Evolutionary conservation across 192 early-diverging fungal genomes (phyloP).

Genomic region (Backusella liffmaniae): DNA sequence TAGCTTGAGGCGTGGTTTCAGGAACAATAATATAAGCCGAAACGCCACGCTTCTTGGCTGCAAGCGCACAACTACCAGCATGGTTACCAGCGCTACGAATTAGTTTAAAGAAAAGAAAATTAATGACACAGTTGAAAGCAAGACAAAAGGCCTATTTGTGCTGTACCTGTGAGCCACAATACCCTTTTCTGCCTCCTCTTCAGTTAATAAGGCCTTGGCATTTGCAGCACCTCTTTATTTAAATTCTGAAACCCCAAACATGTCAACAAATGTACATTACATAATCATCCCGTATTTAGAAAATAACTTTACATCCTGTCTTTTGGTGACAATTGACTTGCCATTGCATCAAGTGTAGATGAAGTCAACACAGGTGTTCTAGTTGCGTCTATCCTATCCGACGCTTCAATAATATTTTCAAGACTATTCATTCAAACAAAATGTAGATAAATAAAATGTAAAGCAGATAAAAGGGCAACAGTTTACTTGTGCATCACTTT

Average conservation of each 20-base stretch:
- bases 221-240: slow-evolving; percentile 58
- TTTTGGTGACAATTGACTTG: slow-evolving; percentile 23
- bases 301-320: slow-evolving; percentile 28
- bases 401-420: slow-evolving; percentile 33
- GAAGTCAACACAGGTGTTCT: slow-evolving; percentile 47
- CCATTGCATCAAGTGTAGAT: slow-evolving; percentile 33
- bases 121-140: not conserved
- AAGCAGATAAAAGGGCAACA: not conserved
- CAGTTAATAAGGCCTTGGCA: slow-evolving; percentile 37
- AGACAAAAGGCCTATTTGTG: not conserved
- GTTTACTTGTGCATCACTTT: not conserved
- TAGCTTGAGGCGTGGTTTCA: slow-evolving; percentile 40
- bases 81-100: slow-evolving; percentile 42
- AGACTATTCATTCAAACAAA: slow-evolving; percentile 3
- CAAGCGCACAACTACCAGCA: slow-evolving; percentile 54
- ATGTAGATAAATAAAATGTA: not conserved
- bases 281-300: not conserved
- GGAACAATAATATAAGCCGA: slow-evolving; percentile 52
- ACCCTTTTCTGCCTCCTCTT: slow-evolving; percentile 26
- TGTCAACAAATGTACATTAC: not conserved
- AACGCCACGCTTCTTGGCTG: slow-evolving; percentile 42
- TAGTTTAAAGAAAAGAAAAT: not conserved
- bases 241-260: slow-evolving; percentile 36
- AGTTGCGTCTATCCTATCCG: slow-evolving; percentile 39
- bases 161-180: slow-evolving; percentile 46